Conservation (phyloP, 2,329 filamentous ascomycete genomes). For the Colletotrichum horii region DNA sequence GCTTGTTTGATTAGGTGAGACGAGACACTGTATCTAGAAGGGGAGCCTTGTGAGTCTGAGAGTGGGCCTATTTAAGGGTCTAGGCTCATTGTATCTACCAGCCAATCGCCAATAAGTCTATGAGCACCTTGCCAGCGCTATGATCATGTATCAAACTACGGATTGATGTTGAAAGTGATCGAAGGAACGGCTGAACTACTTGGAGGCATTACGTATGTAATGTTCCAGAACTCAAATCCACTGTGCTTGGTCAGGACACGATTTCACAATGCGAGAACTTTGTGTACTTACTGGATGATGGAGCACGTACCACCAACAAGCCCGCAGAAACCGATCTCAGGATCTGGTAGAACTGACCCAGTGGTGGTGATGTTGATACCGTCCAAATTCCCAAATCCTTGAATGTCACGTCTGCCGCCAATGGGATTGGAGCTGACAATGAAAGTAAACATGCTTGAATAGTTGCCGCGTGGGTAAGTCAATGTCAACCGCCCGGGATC, state of each 20-base stretch:
- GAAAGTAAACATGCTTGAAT: slow-evolving; percentile 53
- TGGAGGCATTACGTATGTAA: slow-evolving; percentile 45
- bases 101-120: neutral
- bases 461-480: slow-evolving; percentile 57
- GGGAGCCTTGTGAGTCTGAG: neutral
- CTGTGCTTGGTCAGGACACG: neutral
- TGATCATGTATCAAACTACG: neutral
- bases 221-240: slow-evolving; percentile 32
- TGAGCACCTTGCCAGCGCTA: neutral
- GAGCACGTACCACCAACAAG: slow-evolving; percentile 6
- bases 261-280: neutral
- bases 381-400: slow-evolving; percentile 49
- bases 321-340: neutral
- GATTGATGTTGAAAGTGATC: neutral
- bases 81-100: rapidly evolving
- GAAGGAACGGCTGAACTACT: slow-evolving; percentile 24
- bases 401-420: slow-evolving; percentile 43
- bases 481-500: slow-evolving; percentile 48
- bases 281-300: neutral
- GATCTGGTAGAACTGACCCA: slow-evolving; percentile 43
- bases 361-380: slow-evolving; percentile 49
- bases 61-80: too few species aligned
- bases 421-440: slow-evolving; percentile 50
- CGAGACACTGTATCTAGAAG: too few species aligned
- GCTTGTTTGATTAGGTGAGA: neutral